Evolutionary conservation across 2,329 filamentous ascomycete genomes (phyloP).

Genomic region (Fusarium coffeatum): DNA sequence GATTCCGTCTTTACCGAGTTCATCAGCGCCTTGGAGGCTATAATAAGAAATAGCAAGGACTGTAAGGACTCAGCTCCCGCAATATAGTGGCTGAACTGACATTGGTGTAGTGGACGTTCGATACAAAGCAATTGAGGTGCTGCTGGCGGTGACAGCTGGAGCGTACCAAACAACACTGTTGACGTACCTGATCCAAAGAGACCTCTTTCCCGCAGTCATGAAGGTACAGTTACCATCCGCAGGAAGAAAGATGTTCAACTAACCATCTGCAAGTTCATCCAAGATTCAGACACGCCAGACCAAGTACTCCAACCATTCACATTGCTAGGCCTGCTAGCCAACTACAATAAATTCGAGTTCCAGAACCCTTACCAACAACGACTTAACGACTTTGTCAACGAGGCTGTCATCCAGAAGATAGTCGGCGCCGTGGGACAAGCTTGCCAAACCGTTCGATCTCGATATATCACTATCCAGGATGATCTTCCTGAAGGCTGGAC

Average conservation of each 20-base stretch:
- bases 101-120: constrained; percentile 73
- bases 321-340: constrained; percentile 86
- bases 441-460: constrained; percentile 74
- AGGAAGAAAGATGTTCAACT: not conserved
- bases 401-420: constrained; percentile 84
- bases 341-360: constrained; percentile 99
- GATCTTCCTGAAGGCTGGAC: constrained; percentile 93
- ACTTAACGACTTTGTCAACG: constrained; percentile 95
- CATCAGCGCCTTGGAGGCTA: constrained; percentile 82
- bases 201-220: constrained; percentile 94
- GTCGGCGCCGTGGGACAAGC: constrained; percentile 79
- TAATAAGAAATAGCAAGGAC: constrained; percentile 79
- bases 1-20: constrained; percentile 91
- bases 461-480: constrained; percentile 88
- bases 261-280: constrained; percentile 71
- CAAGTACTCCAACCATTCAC: constrained; percentile 80
- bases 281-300: constrained; percentile 76
- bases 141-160: constrained; percentile 88
- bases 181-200: constrained; percentile 93
- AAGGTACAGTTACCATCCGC: constrained; percentile 69
- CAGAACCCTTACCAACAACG: constrained; percentile 95
- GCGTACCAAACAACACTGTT: constrained; percentile 94
- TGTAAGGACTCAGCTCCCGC: constrained; percentile 61
- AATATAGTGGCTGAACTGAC: constrained; percentile 42
- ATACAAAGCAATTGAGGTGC: constrained; percentile 81